These are phyloP conservation scores for Vitis rupestris DNA, from an alignment of 164 flowering plant genomes.

Conservation along the genomic window DNA sequence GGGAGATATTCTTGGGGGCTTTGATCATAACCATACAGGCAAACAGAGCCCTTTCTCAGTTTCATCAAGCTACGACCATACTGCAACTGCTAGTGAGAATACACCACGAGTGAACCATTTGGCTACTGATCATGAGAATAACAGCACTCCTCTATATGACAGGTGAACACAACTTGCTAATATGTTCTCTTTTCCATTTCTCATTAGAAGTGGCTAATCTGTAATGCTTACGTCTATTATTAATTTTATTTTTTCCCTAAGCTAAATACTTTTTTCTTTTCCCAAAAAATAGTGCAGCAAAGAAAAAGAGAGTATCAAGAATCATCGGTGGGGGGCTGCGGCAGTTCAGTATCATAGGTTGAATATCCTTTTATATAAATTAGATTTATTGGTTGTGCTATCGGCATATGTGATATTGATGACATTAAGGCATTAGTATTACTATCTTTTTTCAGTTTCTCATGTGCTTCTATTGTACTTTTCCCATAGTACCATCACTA, in stretches of 20 bases:
- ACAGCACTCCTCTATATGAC: neutral
- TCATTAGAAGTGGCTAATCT: neutral
- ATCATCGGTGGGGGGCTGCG: conserved; percentile 26
- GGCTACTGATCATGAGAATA: neutral
- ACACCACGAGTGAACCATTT: neutral
- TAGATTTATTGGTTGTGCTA: neutral
- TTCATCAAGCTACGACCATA: neutral
- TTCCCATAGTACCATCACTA: neutral
- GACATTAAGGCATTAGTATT: neutral
- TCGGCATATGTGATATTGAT: neutral
- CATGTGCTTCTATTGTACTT: neutral
- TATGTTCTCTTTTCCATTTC: neutral
- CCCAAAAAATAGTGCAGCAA: neutral
- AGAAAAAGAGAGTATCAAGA: conserved; percentile 1
- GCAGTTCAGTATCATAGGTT: conserved; percentile 22
- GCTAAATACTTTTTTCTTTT: neutral
- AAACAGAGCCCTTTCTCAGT: neutral
- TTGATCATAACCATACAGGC: neutral
- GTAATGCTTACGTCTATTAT: no score
- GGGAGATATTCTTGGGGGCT: neutral
- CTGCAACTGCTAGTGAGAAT: neutral
- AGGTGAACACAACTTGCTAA: neutral
- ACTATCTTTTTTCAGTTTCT: neutral
- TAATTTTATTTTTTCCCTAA: neutral
- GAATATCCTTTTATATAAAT: neutral